Percentiles rank a stretch among this genome's conserved stretches.
Evolutionary conservation across 176 grass and related monocot genomes (phyloP).

Genomic region (Elymus sibiricus): DNA sequence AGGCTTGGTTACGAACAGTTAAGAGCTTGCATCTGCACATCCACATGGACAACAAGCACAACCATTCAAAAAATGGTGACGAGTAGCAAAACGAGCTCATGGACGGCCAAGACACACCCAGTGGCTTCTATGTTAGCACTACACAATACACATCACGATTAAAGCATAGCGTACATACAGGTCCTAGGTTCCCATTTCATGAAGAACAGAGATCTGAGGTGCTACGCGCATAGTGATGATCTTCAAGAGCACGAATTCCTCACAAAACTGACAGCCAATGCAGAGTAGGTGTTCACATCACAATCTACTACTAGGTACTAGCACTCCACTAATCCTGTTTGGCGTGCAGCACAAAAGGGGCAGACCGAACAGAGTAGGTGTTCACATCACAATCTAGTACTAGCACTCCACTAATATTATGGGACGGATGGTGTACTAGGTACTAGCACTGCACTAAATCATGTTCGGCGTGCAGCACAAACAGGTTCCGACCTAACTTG

Average conservation of each 20-base stretch:
- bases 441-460: too few species aligned
- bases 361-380: too few species aligned
- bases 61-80: not conserved
- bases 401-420: too few species aligned
- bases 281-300: not conserved
- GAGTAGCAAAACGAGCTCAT: not conserved
- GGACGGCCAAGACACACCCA: not conserved
- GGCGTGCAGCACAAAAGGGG: not conserved
- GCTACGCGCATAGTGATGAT: not conserved
- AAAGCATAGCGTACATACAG: not conserved
- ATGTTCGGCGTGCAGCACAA: too few species aligned
- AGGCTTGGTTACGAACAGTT: not conserved
- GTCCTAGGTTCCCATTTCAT: not conserved
- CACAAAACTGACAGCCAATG: not conserved
- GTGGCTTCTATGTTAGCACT: not conserved
- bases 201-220: not conserved
- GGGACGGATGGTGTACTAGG: too few species aligned
- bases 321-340: not conserved
- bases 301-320: not conserved
- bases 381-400: too few species aligned
- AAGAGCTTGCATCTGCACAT: not conserved
- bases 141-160: not conserved
- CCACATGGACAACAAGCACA: not conserved
- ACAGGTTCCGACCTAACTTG: too few species aligned
- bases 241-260: slow-evolving; percentile 7